These are phyloP conservation scores for Nepenthes mirabilis DNA, from an alignment of 148 eudicot species.

Conservation along the genomic window DNA sequence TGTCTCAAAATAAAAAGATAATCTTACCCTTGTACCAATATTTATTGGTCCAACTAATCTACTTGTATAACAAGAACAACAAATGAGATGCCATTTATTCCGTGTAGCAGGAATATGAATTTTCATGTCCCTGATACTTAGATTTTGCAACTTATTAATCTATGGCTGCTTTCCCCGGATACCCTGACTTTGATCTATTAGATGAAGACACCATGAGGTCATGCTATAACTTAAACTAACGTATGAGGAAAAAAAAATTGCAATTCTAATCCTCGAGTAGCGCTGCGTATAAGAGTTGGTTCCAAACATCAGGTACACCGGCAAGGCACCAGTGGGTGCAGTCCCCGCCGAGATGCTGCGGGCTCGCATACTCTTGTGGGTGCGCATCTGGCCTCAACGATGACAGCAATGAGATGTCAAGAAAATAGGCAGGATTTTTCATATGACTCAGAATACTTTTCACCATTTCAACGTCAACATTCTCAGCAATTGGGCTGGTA, in stretches of 20 bases:
- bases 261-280: not conserved
- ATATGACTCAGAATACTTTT: slow-evolving; percentile 21
- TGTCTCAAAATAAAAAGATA: too few relatives aligned
- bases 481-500: not conserved
- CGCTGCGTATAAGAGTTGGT: slow-evolving; percentile 34
- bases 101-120: too few relatives aligned
- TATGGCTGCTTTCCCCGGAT: too few relatives aligned
- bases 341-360: slow-evolving; percentile 16
- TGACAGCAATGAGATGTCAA: slow-evolving; percentile 27
- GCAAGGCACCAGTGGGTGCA: slow-evolving; percentile 68
- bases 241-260: too few relatives aligned
- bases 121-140: too few relatives aligned
- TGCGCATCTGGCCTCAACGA: slow-evolving; percentile 43
- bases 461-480: slow-evolving; percentile 19
- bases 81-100: too few relatives aligned
- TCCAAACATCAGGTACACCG: slow-evolving; percentile 62
- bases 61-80: not conserved
- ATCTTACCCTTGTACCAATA: too few relatives aligned
- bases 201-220: too few relatives aligned
- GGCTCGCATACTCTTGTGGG: slow-evolving; percentile 20
- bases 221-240: too few relatives aligned
- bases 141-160: too few relatives aligned
- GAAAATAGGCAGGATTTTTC: slow-evolving; percentile 18
- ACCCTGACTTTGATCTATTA: too few relatives aligned
- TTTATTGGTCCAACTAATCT: too few relatives aligned